phyloP scores from a whole-genome alignment of 2,329 filamentous ascomycete species.

The Fusarium graminum region DNA sequence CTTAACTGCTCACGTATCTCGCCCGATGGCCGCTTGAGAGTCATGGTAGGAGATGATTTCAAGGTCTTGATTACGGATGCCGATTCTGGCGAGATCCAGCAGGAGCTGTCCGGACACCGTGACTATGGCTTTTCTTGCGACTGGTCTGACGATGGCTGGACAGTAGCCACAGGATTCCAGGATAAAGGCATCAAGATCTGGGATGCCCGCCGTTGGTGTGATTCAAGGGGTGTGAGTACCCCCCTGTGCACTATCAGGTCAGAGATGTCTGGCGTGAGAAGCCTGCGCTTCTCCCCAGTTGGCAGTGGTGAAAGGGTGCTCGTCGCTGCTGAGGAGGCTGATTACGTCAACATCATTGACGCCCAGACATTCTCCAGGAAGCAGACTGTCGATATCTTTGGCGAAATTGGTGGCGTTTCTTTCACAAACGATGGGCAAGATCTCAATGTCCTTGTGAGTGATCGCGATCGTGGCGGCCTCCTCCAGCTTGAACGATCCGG shows the following conservation, averaged over 20 bases:
- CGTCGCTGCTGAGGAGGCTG: conserved; percentile 80
- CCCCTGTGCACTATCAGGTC: conserved; percentile 69
- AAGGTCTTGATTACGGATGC: conserved; percentile 77
- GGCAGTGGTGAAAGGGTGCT: conserved; percentile 76
- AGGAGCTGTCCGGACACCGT: conserved; percentile 72
- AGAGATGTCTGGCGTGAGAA: conserved; percentile 77
- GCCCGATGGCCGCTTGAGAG: conserved; percentile 77
- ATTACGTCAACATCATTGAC: conserved; percentile 78
- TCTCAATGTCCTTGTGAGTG: conserved; percentile 76
- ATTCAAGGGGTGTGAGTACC: conserved; percentile 61
- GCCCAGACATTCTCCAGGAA: conserved; percentile 72
- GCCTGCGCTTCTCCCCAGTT: conserved; percentile 77
- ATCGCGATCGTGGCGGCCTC: conserved; percentile 74
- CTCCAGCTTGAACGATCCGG: conserved; percentile 69
- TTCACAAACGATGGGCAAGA: conserved; percentile 76
- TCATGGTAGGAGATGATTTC: conserved; percentile 77
- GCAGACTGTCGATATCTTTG: conserved; percentile 80
- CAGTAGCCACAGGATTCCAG: conserved; percentile 81
- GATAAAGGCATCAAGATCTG: conserved; percentile 80
- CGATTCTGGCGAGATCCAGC: conserved; percentile 70
- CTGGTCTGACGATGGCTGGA: conserved; percentile 83
- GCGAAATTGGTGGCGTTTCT: conserved; percentile 77
- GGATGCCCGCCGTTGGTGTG: conserved; percentile 78
- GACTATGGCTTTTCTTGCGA: conserved; percentile 83
- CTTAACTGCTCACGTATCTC: conserved; percentile 81